phyloP scores from a whole-genome alignment of 139 green algal genomes.

The Spirogloea muscicola region DNA sequence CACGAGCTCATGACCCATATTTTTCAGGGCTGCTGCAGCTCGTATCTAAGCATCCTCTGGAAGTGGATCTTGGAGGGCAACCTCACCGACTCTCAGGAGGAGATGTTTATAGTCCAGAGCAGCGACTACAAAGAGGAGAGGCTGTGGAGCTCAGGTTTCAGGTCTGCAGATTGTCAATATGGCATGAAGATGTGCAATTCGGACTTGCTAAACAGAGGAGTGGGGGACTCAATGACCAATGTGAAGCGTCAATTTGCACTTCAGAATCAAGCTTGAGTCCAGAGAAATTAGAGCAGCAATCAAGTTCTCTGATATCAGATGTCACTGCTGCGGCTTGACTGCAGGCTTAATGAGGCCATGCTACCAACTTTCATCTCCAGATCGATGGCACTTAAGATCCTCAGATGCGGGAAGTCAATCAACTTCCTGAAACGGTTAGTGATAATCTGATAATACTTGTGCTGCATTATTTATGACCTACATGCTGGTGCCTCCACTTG shows the following conservation, averaged over 20 bases:
- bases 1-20: slow-evolving; percentile 54
- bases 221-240: no score
- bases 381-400: slow-evolving; percentile 65
- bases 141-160: slow-evolving; percentile 37
- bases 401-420: slow-evolving; percentile 82
- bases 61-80: slow-evolving; percentile 80
- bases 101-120: slow-evolving; percentile 74
- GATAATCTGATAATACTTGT: no score
- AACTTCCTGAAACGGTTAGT: slow-evolving; percentile 89
- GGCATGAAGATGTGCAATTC: no score
- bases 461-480: no score
- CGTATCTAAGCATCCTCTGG: slow-evolving; percentile 74
- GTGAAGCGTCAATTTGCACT: no score
- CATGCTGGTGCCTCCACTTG: no score
- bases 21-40: slow-evolving; percentile 64
- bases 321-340: no score
- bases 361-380: slow-evolving; percentile 55
- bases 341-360: slow-evolving; percentile 61
- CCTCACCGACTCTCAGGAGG: slow-evolving; percentile 63
- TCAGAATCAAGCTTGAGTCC: no score
- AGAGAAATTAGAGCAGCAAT: no score
- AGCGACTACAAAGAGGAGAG: slow-evolving; percentile 31
- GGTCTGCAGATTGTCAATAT: no score
- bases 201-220: no score
- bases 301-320: no score